Conservation (phyloP, 345 rosid species). For the Fremontodendron californicum region DNA sequence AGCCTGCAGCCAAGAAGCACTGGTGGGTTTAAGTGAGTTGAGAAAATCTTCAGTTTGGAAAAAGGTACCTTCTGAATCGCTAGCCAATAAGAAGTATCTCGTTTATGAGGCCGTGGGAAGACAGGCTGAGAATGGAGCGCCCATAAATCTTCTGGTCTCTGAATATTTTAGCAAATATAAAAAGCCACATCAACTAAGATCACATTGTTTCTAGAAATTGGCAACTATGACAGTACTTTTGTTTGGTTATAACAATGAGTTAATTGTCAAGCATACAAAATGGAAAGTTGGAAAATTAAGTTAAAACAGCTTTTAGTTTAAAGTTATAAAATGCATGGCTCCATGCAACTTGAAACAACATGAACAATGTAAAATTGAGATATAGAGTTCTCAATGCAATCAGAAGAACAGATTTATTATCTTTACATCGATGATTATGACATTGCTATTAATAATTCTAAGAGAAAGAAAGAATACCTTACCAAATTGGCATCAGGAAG, state of each 20-base stretch:
- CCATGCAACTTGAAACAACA: too few species aligned
- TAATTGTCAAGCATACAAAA: too few species aligned
- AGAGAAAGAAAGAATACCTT: slow-evolving; percentile 50
- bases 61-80: slow-evolving; percentile 76
- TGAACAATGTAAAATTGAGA: background rate
- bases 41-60: background rate
- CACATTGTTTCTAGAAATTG: too few species aligned
- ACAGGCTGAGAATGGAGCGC: slow-evolving; percentile 75
- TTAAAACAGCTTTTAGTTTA: too few species aligned
- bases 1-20: background rate
- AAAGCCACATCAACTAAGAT: slow-evolving; percentile 20
- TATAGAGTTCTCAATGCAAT: background rate
- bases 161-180: slow-evolving; percentile 21
- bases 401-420: background rate
- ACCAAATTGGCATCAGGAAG: slow-evolving; percentile 99
- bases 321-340: too few species aligned
- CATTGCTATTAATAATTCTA: slow-evolving; percentile 16
- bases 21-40: background rate
- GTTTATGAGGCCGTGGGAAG: slow-evolving; percentile 80
- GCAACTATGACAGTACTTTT: background rate
- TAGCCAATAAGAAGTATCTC: slow-evolving; percentile 60
- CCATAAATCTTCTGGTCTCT: slow-evolving; percentile 97
- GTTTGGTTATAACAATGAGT: background rate
- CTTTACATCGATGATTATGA: background rate
- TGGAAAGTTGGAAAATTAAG: too few species aligned